Evolutionary conservation across 2,329 filamentous ascomycete species (phyloP), one percentile per base, ranked within the genome.

Genomic region (Kalaharituber pfeilii): DNA sequence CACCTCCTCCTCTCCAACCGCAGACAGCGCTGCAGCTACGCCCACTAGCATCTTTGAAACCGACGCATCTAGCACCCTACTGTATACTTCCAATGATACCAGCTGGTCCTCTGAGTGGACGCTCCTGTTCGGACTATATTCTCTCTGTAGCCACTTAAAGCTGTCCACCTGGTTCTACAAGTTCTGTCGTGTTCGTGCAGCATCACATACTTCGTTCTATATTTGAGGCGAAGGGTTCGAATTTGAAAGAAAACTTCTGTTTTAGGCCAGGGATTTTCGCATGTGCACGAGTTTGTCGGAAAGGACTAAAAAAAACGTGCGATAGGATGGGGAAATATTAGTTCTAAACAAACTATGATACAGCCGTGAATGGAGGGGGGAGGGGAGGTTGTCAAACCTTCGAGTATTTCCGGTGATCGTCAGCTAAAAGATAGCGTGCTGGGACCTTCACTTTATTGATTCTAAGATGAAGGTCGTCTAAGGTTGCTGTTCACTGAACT

Each of bases 111-210:
- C 74, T 1, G 77, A 71, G 22, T 96, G 62, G 2, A 86, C 69
- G 29, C 73, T 77, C 86, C 89, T 98, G 66, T 98, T 88, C 2
- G 91, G 91, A 65, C 86, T 95, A 27, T 79, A 78, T 55, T 84
- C 86, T 15, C 77, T 74, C 68, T 88, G 93, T 59, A 95, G 76
- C 91, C 91, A 96, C 69, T 94, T 94, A 73, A 98, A 98, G 67
- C 98, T 91, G 67, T 96, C 86, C 15, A 96, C 84, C 64, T 91
- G 80, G 62, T 88, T 77, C 86, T 86, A 98, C 63, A 83, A 77
- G 66, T 94, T 89, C 55, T 25, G 25, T 39, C 66, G 62, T 25
- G 20, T 27, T 15, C 20, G 51, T n/a, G 39, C 53, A 13, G 52
- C 39, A 3, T 49, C 49, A n/a, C 53, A n/a, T 45, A 18, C 28